Base-by-base conservation (phyloP, 2,329 filamentous ascomycete species). In the Orbilia javanica region DNA sequence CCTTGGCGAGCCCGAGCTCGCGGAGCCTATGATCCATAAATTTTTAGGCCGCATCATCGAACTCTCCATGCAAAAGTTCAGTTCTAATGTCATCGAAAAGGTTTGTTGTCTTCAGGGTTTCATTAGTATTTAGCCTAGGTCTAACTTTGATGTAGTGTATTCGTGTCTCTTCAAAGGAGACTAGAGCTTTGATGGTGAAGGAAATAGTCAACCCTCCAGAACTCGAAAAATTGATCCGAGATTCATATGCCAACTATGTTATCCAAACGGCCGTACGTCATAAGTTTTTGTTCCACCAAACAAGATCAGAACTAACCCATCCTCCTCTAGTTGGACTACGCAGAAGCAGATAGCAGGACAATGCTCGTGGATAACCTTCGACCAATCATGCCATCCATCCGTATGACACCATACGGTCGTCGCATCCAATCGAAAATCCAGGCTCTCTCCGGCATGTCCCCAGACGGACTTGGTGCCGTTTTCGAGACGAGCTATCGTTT, bases 81-180 rank as follows among this genome's bases (percentile, higher is more conserved):
- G 94, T 86, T 98, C 96, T 82, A 99, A 99, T 82, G 96, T 99
- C 73, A 95, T 99, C 80, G 96, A 99, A 86, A 99, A 99, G 80
- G 84, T 87, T 86, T 11, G 53, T 60, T 22, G 8, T 15, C 55
- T 53, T 22, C n/a, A 8, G 10, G 36, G 36, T 81, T 86, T 31
- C 11, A 10, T 34, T 25, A 6, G 3, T n/a, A n/a, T 29, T 42
- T 29, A 3, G 13, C n/a, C 31, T 31, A 46, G 11, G 46, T 50
- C 62, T 64, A 39, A 70, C 79, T 75, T 46, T 74, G 15, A 3
- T 20, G n/a, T 60, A 82, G 84, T 94, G 92, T 82, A 86, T 98
- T 75, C 93, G 96, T 71, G 97, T 93, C 83, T 91, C 94, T 39
- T 90, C 92, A 77, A 87, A 90, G 25, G 86, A 88, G 8, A 92